Evolutionary conservation across 805 yeast species (phyloP).

Genomic region (Isabelozyma gotoi): DNA sequence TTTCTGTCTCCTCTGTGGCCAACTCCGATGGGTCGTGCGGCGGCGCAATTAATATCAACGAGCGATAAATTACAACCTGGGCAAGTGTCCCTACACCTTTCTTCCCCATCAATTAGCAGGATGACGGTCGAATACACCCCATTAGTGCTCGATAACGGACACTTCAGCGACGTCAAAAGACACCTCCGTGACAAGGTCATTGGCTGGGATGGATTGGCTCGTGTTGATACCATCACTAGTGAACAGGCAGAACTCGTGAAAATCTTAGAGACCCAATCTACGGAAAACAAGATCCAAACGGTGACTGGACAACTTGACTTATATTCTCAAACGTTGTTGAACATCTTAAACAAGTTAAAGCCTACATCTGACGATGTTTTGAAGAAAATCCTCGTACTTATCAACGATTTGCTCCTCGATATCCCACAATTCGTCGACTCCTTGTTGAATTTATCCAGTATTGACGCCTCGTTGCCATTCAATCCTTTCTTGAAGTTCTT

Average conservation of each 20-base stretch:
- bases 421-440: constrained; percentile 36
- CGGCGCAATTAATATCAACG: too few relatives aligned
- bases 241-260: constrained; percentile 67
- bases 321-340: constrained; percentile 55
- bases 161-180: constrained; percentile 61
- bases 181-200: constrained; percentile 76
- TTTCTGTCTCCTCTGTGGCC: too few relatives aligned
- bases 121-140: constrained; percentile 22
- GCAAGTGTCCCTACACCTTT: too few relatives aligned
- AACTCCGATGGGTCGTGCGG: background rate
- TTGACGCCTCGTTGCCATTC: constrained; percentile 51
- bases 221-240: constrained; percentile 65
- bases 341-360: constrained; percentile 49
- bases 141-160: constrained; percentile 60
- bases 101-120: background rate
- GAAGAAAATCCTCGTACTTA: constrained; percentile 60
- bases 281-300: constrained; percentile 41
- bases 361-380: constrained; percentile 56
- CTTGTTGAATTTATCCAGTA: constrained; percentile 40
- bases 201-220: constrained; percentile 89
- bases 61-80: too few relatives aligned
- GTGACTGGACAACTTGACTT: constrained; percentile 44
- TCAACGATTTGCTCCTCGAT: constrained; percentile 54
- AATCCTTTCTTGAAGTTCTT: constrained; percentile 53
- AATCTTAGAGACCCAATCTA: constrained; percentile 49